Percentiles rank a stretch among this genome's conserved stretches.
Evolutionary conservation across 805 yeast genomes (phyloP).

Genomic region (Candida insectorum): DNA sequence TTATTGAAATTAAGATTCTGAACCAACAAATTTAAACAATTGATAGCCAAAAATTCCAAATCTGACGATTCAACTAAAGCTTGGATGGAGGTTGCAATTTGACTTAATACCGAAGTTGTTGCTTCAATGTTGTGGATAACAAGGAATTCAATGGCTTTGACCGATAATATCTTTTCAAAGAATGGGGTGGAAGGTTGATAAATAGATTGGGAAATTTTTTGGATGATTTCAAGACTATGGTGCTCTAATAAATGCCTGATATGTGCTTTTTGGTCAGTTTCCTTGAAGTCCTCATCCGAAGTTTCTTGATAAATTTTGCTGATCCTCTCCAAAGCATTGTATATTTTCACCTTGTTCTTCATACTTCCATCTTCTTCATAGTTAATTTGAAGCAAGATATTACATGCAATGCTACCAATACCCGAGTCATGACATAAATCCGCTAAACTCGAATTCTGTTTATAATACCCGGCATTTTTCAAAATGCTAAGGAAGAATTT

Average conservation of each 20-base stretch:
- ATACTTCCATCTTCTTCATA: constrained; percentile 25
- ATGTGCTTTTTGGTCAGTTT: constrained; percentile 13
- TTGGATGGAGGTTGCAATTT: constrained; percentile 81
- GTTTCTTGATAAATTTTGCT: constrained; percentile 21
- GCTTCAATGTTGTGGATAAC: constrained; percentile 57
- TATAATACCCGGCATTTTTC: constrained; percentile 49
- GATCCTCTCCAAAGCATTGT: constrained; percentile 41
- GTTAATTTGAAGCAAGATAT: constrained; percentile 28
- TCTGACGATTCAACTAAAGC: constrained; percentile 65
- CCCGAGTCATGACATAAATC: constrained; percentile 33
- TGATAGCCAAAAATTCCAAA: constrained; percentile 58
- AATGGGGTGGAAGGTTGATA: constrained; percentile 72
- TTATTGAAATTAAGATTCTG: constrained; percentile 53
- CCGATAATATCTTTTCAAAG: constrained; percentile 65
- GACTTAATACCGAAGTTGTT: constrained; percentile 61
- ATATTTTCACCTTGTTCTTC: constrained; percentile 32
- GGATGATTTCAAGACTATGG: constrained; percentile 71
- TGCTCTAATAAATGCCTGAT: constrained; percentile 41
- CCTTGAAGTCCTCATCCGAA: constrained; percentile 1
- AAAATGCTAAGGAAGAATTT: constrained; percentile 50
- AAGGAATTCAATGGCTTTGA: constrained; percentile 70
- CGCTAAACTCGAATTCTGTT: constrained; percentile 21
- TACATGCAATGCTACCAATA: constrained; percentile 39
- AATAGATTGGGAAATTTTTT: constrained; percentile 73
- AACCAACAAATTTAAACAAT: constrained; percentile 66